Base-by-base conservation (phyloP, 2,329 filamentous ascomycete genomes). In the Teratosphaeria viscida region DNA sequence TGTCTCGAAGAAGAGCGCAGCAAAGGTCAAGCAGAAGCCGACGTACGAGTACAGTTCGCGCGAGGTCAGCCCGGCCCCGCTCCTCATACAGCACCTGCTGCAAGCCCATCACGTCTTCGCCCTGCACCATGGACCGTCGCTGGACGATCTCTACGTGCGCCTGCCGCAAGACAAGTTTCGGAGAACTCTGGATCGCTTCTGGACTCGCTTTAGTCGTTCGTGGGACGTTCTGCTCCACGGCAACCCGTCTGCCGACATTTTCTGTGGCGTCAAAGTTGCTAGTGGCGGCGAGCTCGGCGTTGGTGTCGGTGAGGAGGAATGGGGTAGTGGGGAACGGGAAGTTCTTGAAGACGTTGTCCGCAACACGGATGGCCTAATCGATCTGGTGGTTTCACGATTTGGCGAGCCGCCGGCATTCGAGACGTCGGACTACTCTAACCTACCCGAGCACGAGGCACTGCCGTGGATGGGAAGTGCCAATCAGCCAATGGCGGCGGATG, bases 141-240 rank as follows among this genome's bases (percentile, higher is more conserved):
- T 97, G 60, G 82, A 83, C 57, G 81, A 83, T 2, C 78, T 97
- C 2, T 90, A 87, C 68, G 78, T 81, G 10, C 84, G 85, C 58
- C 78, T 82, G 49, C 80, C 81, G 55, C 82, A 90, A 52, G 72
- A 81, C 23, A 85, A 85, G 61, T 95, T 97, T 66, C 85, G 87
- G 59, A 81, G 78, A 34, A 78, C 89, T 47, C 76, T 99, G 32
- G 82, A 87, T 57, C 84, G 86, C 47, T 97, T 91, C 73, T 99
- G 94, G 92, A 85, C 85, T 0, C 78, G 77, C 27, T 87, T 86
- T 69, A 75, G 81, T 27, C 76, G 76, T 68, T 79, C 74, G 35
- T 99, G 94, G 94, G 90, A 92, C 66, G 88, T 97, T 12, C 82
- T 96, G 65, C 80, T 99, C 52, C 89, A 92, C 70, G 92, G 91